Evolutionary conservation across 1,284 basidiomycete species (phyloP), one percentile per base, ranked within the genome.

Genomic region (Ustilago trichophora): DNA sequence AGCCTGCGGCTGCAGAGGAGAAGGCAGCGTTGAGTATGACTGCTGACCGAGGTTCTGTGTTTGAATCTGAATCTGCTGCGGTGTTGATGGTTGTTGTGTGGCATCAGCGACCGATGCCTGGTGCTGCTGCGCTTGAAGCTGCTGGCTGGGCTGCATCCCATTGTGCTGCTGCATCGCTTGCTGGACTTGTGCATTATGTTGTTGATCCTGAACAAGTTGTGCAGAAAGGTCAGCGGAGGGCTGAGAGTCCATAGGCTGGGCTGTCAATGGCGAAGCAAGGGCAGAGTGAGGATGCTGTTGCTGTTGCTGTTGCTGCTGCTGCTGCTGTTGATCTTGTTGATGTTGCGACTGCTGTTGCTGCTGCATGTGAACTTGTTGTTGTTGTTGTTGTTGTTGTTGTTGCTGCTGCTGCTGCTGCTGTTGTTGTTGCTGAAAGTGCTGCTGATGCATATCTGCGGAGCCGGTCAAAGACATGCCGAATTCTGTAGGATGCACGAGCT

Each of bases 1-100:
- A n/a, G 18, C 49, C 31, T 64, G 60, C 27, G 36, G 54, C 32
- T 64, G 60, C 45, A 57, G n/a, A 15, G 60, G 60, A 18, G 60
- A 64, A 24, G 53, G 33, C 35, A 64, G 9, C 3, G 60, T 33
- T 15, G 60, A 51, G 27, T 53, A 64, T 1, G 54, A 37, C 19
- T 52, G 53, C 33, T 48, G 54, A 3, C 45, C 13, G 6, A 48
- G 60, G 21, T 44, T 41, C 16, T 58, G 64, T n/a, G 36, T 34
- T 15, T 44, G 49, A 15, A 34, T 16, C 37, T 44, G 49, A 15
- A 34, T 16, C 37, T 51, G 59, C 24, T 58, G 46, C 37, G 52
- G 34, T 15, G 52, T 46, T 8, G 59, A 46, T 24, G 59, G 36
- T 33, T 44, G 47, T 31, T 54, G 59, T 5, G n/a, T 13, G 3